Evolutionary conservation across 345 rosid genomes (phyloP).

Genomic region (Dipteronia sinensis): DNA sequence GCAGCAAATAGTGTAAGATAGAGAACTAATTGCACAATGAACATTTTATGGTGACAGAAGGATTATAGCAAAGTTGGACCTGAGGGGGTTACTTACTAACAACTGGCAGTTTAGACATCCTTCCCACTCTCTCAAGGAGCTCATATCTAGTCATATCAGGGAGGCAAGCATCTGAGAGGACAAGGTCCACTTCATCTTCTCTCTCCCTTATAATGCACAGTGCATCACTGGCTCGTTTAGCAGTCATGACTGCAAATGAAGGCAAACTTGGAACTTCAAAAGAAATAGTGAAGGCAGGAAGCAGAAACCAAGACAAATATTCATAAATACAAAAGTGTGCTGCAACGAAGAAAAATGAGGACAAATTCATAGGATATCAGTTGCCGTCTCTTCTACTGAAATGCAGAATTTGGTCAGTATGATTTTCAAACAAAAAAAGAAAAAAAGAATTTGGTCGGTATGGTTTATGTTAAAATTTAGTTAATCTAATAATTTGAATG

Average conservation of each 20-base stretch:
- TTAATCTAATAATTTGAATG: neutral
- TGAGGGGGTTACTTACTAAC: conserved; percentile 33
- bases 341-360: neutral
- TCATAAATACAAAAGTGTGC: neutral
- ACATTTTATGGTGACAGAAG: neutral
- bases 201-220: conserved; percentile 33
- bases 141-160: conserved; percentile 53
- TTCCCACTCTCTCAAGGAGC: conserved; percentile 44
- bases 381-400: neutral
- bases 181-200: conserved; percentile 37
- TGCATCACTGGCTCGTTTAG: conserved; percentile 42
- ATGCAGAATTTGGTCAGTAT: neutral
- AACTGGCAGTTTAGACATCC: conserved; percentile 39
- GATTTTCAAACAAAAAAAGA: neutral
- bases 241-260: conserved; percentile 43
- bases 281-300: neutral
- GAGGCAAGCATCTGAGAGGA: conserved; percentile 47
- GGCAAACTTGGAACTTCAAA: neutral
- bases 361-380: too few relatives aligned
- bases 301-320: neutral
- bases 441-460: neutral
- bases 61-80: neutral
- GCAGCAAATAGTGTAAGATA: neutral
- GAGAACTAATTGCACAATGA: neutral
- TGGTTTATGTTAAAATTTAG: neutral